Conservation (phyloP, 23 red algal species). For the Gracilaria vermiculophylla region DNA sequence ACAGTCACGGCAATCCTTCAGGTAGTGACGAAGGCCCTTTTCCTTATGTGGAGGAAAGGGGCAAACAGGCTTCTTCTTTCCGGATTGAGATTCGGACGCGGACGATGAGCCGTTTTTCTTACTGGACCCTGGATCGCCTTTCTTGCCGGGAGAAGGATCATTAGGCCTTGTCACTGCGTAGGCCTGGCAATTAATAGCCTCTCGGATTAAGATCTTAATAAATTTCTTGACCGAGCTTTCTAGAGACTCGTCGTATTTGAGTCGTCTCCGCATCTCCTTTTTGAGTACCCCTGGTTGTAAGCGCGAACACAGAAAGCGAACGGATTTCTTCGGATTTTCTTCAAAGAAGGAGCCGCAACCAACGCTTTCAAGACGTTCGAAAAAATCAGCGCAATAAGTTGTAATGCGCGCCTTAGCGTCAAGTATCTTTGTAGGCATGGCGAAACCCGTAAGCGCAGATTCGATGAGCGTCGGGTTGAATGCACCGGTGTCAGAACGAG, state of each 20-base stretch:
- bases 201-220: neutral
- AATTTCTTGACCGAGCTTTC: slow-evolving; percentile 30
- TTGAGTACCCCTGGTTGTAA: neutral
- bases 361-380: slow-evolving; percentile 15
- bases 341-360: slow-evolving; percentile 1
- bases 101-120: no score
- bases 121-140: no score
- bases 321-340: slow-evolving; percentile 20
- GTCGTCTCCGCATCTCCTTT: slow-evolving; percentile 3
- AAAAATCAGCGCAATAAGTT: slow-evolving; percentile 21
- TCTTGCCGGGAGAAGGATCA: no score
- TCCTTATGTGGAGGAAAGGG: neutral
- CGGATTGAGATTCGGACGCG: no score
- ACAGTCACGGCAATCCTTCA: neutral
- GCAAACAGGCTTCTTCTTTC: no score
- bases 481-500: neutral
- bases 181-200: no score
- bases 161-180: no score
- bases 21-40: slow-evolving; percentile 30
- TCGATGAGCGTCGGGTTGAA: neutral
- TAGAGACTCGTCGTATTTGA: slow-evolving; percentile 15
- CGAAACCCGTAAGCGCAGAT: neutral
- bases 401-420: slow-evolving; percentile 5
- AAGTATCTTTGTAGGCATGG: neutral
- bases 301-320: slow-evolving; percentile 9